Conservation (phyloP, 1,139 yeast species). For the Meyerozyma athensensis region DNA sequence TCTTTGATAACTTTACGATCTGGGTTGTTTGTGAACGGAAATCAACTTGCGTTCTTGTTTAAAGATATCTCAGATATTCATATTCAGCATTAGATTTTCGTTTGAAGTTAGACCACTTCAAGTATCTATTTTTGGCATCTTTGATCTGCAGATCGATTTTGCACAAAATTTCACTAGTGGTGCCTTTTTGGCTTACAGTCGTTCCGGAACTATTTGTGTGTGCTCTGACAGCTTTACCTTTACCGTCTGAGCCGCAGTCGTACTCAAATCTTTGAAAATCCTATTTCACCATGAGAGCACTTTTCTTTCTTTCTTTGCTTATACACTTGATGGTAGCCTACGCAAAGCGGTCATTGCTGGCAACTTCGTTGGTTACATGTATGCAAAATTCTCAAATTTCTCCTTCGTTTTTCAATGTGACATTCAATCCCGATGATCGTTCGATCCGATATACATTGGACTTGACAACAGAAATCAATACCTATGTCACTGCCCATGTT, state of each 20-base stretch:
- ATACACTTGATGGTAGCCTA: slow-evolving; percentile 3
- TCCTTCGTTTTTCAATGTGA: slow-evolving; percentile 62
- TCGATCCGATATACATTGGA: slow-evolving; percentile 59
- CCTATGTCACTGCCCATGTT: slow-evolving; percentile 53
- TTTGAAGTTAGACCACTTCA: too few relatives aligned
- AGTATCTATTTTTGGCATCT: neutral
- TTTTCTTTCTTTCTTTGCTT: neutral
- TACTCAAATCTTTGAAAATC: neutral
- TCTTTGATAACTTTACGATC: neutral
- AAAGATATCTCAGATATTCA: too few relatives aligned
- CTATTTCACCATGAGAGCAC: neutral
- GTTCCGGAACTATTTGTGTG: too few relatives aligned
- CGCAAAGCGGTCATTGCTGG: slow-evolving; percentile 43
- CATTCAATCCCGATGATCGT: slow-evolving; percentile 60
- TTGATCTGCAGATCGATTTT: neutral
- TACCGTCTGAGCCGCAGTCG: too few relatives aligned
- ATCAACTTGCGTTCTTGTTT: too few relatives aligned
- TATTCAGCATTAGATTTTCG: too few relatives aligned
- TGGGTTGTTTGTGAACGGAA: too few relatives aligned
- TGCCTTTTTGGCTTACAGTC: too few relatives aligned
- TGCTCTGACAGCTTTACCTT: too few relatives aligned
- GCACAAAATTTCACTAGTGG: too few relatives aligned
- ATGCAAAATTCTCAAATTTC: slow-evolving; percentile 62
- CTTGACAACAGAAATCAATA: slow-evolving; percentile 55
- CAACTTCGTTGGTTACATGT: slow-evolving; percentile 71